Evolutionary conservation across 2,329 filamentous ascomycete genomes (phyloP), one percentile per base, ranked within the genome.

Genomic region (Dactylellina sp.): DNA sequence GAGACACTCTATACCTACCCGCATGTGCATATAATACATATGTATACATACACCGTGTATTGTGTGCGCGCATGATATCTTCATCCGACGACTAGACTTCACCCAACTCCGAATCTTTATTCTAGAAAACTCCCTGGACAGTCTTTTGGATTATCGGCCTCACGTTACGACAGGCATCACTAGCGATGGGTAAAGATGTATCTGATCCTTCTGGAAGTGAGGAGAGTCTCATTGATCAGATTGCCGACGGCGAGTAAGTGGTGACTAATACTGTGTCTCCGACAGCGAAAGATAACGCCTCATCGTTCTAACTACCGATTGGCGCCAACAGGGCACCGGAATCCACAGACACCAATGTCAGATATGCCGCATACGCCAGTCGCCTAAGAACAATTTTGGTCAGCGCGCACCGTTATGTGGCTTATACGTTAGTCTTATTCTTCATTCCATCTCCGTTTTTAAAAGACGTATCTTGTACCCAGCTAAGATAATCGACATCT

Each of bases 361-460:
- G 95, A 79, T 99, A 98, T 83, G 94, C 93, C 66, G 95, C 91
- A 77, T 99, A 99, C 82, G 92, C 92, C 52, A 88, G 89, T 72
- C 89, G 95, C 53, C 83, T 95, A 75, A 89, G 92, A 75, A 97
- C 93, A 6, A 91, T 98, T 77, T 88, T 99, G 79, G 84, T 93
- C 77, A 92, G 91, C 14, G 93, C 93, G 2, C 95, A 98, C 79
- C 89, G 95, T 79, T 99, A 99, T 80, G 93, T 99, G 53, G 95
- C 95, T 65, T 99, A 99, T 81, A 74, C 70, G 70, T 72, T 47
- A 22, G 68, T 64, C 20, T 20, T 24, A 32, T 32, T 14, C 16
- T 24, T 22, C 32, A 20, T 16, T 11, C 7, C 42, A 44, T n/a
- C 6, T 50, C 39, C 6, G 20, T n/a, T 32, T 16, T 25, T 20